Conservation (phyloP, 148 eudicot genomes). For the Oxyria digyna region DNA sequence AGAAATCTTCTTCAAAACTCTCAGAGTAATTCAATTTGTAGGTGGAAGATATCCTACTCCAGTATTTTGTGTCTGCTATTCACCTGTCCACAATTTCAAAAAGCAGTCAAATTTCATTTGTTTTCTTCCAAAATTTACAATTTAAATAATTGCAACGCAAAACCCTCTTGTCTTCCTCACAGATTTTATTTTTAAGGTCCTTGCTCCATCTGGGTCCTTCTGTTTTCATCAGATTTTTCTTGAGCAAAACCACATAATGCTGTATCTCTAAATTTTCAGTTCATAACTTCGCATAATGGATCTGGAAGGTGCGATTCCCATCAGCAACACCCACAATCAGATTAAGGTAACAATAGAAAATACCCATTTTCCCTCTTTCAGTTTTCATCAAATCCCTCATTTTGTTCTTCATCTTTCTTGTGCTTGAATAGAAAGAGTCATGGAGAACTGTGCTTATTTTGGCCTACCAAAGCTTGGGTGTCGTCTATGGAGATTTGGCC, state of each 20-base stretch:
- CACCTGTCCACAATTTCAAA: constrained; percentile 2
- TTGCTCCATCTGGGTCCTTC: constrained; percentile 1
- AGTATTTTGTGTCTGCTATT: background rate
- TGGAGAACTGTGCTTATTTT: constrained; percentile 51
- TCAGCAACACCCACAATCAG: background rate
- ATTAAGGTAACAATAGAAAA: constrained; percentile 6
- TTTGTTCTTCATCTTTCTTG: background rate
- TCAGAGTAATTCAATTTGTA: background rate
- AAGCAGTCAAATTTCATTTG: background rate
- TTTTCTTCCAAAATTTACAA: background rate
- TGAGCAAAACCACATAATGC: background rate
- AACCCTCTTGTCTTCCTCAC: background rate
- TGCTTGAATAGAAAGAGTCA: constrained; percentile 44
- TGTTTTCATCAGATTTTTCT: background rate
- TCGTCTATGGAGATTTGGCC: constrained; percentile 76
- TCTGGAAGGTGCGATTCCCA: constrained; percentile 11
- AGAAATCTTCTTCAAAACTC: background rate
- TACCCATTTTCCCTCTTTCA: constrained; percentile 4
- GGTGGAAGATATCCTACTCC: no score
- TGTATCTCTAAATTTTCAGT: constrained; percentile 3
- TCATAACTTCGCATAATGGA: constrained; percentile 9
- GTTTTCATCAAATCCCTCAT: background rate
- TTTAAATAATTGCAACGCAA: background rate
- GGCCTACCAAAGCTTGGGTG: constrained; percentile 73
- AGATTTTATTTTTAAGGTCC: background rate